These are phyloP conservation scores for Sistotremastrum niveocremeum DNA, from an alignment of 768 basidiomycete genomes.

Conservation along the genomic window DNA sequence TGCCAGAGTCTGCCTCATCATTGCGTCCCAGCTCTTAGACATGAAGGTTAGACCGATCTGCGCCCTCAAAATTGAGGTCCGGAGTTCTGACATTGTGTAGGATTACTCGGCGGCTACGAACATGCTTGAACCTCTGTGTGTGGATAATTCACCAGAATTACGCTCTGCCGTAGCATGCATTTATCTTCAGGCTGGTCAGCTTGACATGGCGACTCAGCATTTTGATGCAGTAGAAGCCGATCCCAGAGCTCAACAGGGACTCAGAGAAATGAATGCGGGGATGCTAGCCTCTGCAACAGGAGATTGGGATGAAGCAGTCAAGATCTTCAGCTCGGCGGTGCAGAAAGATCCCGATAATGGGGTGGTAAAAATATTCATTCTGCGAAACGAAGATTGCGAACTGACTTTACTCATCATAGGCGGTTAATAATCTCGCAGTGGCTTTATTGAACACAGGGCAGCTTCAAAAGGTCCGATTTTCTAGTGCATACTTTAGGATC, in stretches of 20 bases:
- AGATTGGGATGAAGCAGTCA: constrained; percentile 46
- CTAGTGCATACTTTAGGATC: background rate
- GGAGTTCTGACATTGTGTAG: constrained; percentile 19
- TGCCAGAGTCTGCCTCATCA: constrained; percentile 58
- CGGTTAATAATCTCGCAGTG: constrained; percentile 68
- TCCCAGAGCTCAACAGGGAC: constrained; percentile 21
- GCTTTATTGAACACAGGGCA: constrained; percentile 57
- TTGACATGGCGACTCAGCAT: constrained; percentile 44
- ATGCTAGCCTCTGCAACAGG: constrained; percentile 56
- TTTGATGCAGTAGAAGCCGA: constrained; percentile 38
- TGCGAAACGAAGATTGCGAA: background rate
- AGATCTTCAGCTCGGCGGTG: constrained; percentile 29
- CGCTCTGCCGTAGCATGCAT: constrained; percentile 60
- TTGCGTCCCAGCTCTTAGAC: constrained; percentile 72
- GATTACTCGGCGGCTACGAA: constrained; percentile 56
- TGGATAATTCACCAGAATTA: constrained; percentile 34
- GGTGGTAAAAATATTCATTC: constrained; percentile 26
- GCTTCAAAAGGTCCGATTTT: constrained; percentile 44
- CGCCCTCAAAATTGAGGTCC: background rate
- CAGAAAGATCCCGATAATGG: constrained; percentile 45
- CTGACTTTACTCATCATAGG: constrained; percentile 22
- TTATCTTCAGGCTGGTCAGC: constrained; percentile 60
- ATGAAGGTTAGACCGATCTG: constrained; percentile 48
- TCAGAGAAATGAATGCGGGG: constrained; percentile 49
- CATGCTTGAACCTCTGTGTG: constrained; percentile 55